Conservation (phyloP, 164 flowering plant species). For the Dillenia suffruticosa region DNA sequence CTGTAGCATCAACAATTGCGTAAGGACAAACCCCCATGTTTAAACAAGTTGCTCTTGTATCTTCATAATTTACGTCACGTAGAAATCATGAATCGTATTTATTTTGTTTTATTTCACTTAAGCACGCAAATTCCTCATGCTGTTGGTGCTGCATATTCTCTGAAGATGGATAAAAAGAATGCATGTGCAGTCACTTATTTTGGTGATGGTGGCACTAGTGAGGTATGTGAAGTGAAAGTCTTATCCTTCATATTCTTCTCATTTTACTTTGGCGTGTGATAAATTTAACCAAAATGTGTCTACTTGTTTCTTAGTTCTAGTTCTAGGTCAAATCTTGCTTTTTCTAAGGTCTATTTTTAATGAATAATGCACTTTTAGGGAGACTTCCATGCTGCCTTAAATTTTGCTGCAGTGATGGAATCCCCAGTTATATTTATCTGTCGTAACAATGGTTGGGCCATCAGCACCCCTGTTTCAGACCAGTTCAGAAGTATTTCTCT, state of each 20-base stretch:
- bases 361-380: constrained; percentile 44
- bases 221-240: constrained; percentile 39
- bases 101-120: constrained; percentile 2
- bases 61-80: no score
- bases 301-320: no score
- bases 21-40: constrained; percentile 26
- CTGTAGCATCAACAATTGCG: constrained; percentile 89
- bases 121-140: constrained; percentile 95
- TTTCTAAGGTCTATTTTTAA: constrained; percentile 15
- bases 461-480: constrained; percentile 84
- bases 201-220: constrained; percentile 95
- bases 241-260: no score
- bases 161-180: constrained; percentile 86
- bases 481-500: constrained; percentile 75
- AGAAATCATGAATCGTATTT: no score
- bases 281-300: no score
- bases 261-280: no score
- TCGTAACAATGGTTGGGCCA: constrained; percentile 99
- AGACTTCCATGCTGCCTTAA: constrained; percentile 94
- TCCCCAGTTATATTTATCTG: constrained; percentile 87
- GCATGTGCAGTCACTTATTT: constrained; percentile 83
- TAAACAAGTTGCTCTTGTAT: no score
- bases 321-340: no score
- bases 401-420: constrained; percentile 91
- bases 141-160: constrained; percentile 94